These are phyloP conservation scores for Exophiala xenobiotica DNA, from an alignment of 2,329 filamentous ascomycete species.

Conservation along the genomic window DNA sequence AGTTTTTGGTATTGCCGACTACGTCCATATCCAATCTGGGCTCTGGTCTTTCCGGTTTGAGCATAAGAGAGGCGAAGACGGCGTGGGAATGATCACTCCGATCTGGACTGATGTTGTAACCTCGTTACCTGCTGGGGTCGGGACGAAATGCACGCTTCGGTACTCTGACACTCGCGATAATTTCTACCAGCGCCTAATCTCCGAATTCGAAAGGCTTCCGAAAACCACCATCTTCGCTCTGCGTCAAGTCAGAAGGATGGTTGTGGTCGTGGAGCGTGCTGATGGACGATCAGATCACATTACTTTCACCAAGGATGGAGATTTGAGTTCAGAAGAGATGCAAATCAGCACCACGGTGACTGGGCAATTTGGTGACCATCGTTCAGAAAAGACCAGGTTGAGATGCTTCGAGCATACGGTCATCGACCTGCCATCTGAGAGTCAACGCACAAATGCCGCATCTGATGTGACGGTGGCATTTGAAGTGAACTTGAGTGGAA, in stretches of 20 bases:
- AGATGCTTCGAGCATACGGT: constrained; percentile 8
- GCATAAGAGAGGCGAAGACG: constrained; percentile 14
- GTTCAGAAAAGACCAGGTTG: constrained; percentile 10
- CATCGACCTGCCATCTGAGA: constrained; percentile 7
- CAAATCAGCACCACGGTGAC: constrained; percentile 10
- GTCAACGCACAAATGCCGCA: neutral
- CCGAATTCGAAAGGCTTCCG: constrained; percentile 16
- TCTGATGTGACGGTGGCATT: constrained; percentile 14
- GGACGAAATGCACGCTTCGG: constrained; percentile 16
- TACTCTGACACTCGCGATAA: constrained; percentile 4
- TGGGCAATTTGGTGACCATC: constrained; percentile 11
- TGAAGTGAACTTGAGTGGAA: constrained; percentile 9
- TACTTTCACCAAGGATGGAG: constrained; percentile 11
- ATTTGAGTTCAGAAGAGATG: constrained; percentile 2
- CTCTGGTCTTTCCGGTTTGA: constrained; percentile 28
- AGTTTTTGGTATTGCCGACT: constrained; percentile 37
- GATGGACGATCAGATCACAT: constrained; percentile 5
- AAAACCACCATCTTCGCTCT: constrained; percentile 16
- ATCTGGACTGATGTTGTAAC: constrained; percentile 13
- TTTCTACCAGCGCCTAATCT: constrained; percentile 8
- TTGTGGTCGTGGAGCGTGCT: constrained; percentile 10
- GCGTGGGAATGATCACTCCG: constrained; percentile 24
- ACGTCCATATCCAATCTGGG: constrained; percentile 21
- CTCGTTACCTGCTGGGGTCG: neutral
- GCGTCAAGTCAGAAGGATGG: constrained; percentile 12